These are phyloP conservation scores for Cryptosporidium tyzzeri DNA, from an alignment of 169 alveolate species.

Conservation along the genomic window DNA sequence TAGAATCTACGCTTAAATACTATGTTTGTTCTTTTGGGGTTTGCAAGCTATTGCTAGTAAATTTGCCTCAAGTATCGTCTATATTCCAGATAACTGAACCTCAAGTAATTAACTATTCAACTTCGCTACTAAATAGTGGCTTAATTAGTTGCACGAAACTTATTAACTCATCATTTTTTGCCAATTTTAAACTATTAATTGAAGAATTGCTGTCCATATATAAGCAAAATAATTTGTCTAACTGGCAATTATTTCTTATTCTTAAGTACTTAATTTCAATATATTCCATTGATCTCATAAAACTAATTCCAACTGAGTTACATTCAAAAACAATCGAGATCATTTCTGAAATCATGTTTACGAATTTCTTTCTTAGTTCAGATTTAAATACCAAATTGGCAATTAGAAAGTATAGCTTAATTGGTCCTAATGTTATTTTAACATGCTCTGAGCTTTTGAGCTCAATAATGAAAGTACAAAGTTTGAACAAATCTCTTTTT, in stretches of 20 bases:
- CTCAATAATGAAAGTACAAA: not conserved
- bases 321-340: not conserved
- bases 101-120: slow-evolving; percentile 39
- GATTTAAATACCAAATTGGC: not conserved
- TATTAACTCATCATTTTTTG: not conserved
- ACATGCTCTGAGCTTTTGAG: slow-evolving; percentile 2
- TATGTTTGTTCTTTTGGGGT: not conserved
- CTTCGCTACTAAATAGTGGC: not conserved
- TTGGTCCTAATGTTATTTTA: slow-evolving; percentile 46
- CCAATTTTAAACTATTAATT: not conserved
- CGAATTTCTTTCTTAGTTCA: not conserved
- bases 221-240: not conserved
- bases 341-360: not conserved
- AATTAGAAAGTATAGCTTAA: slow-evolving; percentile 11
- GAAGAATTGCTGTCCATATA: not conserved
- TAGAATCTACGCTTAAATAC: not conserved
- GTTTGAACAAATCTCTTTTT: not conserved
- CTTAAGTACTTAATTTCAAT: not conserved
- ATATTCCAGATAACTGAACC: slow-evolving; percentile 20
- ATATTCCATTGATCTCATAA: not conserved
- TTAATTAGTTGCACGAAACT: not conserved
- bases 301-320: not conserved
- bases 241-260: slow-evolving; percentile 10
- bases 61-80: not conserved
- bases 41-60: slow-evolving; percentile 11